Evolutionary conservation across 768 basidiomycete genomes (phyloP).

Genomic region (Flagelloscypha sp.): DNA sequence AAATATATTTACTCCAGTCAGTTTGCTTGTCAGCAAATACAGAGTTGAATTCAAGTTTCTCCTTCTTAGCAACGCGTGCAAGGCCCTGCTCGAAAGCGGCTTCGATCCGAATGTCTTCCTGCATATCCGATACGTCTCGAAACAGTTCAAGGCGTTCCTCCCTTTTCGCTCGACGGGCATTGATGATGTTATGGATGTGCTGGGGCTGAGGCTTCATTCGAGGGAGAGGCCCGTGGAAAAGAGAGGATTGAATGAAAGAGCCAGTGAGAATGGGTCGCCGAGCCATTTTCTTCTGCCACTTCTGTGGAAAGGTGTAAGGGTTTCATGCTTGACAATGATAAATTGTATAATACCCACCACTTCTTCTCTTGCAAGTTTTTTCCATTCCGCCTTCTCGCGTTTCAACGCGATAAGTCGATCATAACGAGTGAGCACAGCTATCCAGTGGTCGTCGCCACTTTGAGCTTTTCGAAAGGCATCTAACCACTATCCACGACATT

Average conservation of each 20-base stretch:
- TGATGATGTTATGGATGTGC: conserved; percentile 65
- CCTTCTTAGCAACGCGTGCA: conserved; percentile 4
- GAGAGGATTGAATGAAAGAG: conserved; percentile 52
- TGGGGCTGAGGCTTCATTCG: conserved; percentile 73
- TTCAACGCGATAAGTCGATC: conserved; percentile 46
- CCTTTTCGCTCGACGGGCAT: conserved; percentile 23
- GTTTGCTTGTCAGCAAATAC: conserved; percentile 15
- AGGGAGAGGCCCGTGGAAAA: conserved; percentile 65
- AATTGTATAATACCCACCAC: conserved; percentile 31
- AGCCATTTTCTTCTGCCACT: conserved; percentile 44
- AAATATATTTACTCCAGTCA: conserved; percentile 34
- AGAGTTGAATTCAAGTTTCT: conserved; percentile 7
- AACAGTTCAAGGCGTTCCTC: conserved; percentile 14
- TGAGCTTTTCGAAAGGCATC: conserved; percentile 47
- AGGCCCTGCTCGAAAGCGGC: conserved; percentile 11
- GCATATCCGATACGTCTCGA: background rate
- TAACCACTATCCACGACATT: conserved; percentile 40
- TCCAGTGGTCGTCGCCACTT: conserved; percentile 40
- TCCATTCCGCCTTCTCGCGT: conserved; percentile 40
- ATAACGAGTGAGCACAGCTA: conserved; percentile 46
- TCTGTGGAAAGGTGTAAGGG: conserved; percentile 26
- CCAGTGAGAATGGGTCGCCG: conserved; percentile 68
- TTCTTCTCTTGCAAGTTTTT: conserved; percentile 38
- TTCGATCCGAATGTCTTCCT: conserved; percentile 18
- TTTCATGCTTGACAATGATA: background rate